These are phyloP conservation scores for Debaryomyces sp. DNA, from an alignment of 1,139 yeast genomes.

Conservation along the genomic window DNA sequence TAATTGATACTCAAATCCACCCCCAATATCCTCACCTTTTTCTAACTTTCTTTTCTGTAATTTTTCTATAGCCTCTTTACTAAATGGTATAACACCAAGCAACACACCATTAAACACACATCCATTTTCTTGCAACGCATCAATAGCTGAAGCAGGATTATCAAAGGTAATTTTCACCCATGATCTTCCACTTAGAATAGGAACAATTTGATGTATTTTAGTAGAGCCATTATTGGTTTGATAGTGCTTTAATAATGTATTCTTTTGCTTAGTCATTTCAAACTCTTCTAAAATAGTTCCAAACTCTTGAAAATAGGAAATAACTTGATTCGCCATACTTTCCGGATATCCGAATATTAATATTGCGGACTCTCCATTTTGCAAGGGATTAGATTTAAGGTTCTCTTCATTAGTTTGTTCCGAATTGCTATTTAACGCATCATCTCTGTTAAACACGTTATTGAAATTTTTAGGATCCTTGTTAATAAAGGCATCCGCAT, in stretches of 20 bases:
- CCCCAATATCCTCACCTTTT: conserved; percentile 60
- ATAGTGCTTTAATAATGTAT: conserved; percentile 14
- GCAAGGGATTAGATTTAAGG: conserved; percentile 23
- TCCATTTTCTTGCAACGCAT: conserved; percentile 86
- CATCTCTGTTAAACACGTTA: conserved; percentile 46
- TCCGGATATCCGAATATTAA: conserved; percentile 91
- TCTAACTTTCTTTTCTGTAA: conserved; percentile 58
- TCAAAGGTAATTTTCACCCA: conserved; percentile 90
- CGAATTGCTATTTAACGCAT: conserved; percentile 13
- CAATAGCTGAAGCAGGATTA: conserved; percentile 71
- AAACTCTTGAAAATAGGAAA: conserved; percentile 76
- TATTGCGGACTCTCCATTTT: conserved; percentile 61
- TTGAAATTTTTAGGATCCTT: conserved; percentile 50
- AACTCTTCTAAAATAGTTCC: conserved; percentile 83
- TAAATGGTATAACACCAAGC: conserved; percentile 77
- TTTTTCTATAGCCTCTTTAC: conserved; percentile 62
- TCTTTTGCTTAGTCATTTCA: conserved; percentile 39
- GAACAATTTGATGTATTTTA: conserved; percentile 32
- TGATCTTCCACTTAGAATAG: conserved; percentile 80
- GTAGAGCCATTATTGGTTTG: conserved; percentile 14
- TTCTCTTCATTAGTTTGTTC: conserved; percentile 12
- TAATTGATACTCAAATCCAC: conserved; percentile 24
- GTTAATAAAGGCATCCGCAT: conserved; percentile 39
- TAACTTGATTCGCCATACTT: conserved; percentile 62
- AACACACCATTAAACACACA: conserved; percentile 67